Conservation (phyloP, 352 stramenopile species). For the Blastocystis sp. region DNA sequence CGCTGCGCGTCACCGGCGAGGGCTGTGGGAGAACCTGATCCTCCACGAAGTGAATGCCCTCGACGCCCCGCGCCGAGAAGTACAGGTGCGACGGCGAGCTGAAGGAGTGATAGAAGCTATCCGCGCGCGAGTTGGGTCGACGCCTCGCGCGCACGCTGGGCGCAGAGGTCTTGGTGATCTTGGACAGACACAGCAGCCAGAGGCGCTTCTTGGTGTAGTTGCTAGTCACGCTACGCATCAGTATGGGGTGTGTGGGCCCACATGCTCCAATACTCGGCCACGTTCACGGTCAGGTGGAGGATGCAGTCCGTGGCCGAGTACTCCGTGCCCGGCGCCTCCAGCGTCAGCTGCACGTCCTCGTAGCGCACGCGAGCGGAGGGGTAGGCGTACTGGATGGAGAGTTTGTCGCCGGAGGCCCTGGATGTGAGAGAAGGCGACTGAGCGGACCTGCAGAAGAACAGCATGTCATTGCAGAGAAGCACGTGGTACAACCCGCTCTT, state of each 20-base stretch:
- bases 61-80: not conserved
- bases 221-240: slow-evolving; percentile 9
- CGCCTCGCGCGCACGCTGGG: not conserved
- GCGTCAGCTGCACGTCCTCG: not conserved
- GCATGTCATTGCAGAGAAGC: slow-evolving; percentile 32
- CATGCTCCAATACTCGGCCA: not conserved
- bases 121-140: too few species aligned
- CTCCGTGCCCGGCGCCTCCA: not conserved
- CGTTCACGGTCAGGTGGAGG: slow-evolving; percentile 4
- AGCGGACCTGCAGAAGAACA: slow-evolving; percentile 44
- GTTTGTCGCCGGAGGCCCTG: slow-evolving; percentile 16
- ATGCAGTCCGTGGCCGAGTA: not conserved
- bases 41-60: not conserved
- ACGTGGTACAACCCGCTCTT: slow-evolving; percentile 32
- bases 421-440: not conserved
- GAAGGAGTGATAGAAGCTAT: not conserved
- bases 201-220: slow-evolving; percentile 22
- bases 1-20: not conserved
- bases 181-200: not conserved
- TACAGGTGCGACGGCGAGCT: not conserved
- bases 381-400: slow-evolving; percentile 1
- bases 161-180: not conserved
- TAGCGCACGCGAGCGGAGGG: not conserved
- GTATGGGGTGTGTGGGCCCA: not conserved
- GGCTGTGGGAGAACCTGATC: not conserved